A percentile compares a stretch with the other conserved stretches of the same genome.
Conservation (phyloP, 306 rosid species). For the Pterocarpus santalinus region DNA sequence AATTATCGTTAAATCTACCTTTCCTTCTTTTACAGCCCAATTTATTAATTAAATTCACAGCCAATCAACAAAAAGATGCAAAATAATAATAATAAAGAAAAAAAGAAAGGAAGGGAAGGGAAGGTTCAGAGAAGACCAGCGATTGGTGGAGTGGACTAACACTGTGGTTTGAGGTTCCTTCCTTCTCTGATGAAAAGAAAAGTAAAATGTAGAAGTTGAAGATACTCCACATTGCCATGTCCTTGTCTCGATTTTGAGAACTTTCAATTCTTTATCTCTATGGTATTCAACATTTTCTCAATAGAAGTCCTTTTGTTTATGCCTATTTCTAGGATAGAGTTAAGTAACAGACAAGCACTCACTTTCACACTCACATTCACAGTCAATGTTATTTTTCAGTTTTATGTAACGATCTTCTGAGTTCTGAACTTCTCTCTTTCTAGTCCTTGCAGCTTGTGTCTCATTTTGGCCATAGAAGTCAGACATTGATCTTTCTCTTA, state of each 20-base stretch:
- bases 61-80: conserved; percentile 24
- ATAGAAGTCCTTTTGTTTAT: conserved; percentile 18
- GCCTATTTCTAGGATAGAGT: conserved; percentile 11
- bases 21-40: not conserved
- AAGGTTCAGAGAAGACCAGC: conserved; percentile 16
- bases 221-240: conserved; percentile 35
- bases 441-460: conserved; percentile 24
- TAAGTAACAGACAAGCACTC: not conserved
- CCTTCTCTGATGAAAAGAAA: conserved; percentile 36
- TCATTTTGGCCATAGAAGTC: conserved; percentile 15
- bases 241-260: conserved; percentile 37
- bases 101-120: not conserved
- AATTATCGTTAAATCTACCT: conserved; percentile 26
- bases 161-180: conserved; percentile 31
- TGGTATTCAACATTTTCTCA: conserved; percentile 42
- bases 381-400: conserved; percentile 8
- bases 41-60: conserved; percentile 18
- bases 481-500: conserved; percentile 39
- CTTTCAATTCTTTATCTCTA: not conserved
- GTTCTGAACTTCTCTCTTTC: conserved; percentile 35
- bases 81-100: not conserved
- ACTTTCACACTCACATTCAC: conserved; percentile 1
- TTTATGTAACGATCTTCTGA: not conserved
- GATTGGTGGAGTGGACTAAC: conserved; percentile 29
- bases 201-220: conserved; percentile 32